phyloP scores from a whole-genome alignment of 1,284 basidiomycete species.

The Amylostereum chailletii region DNA sequence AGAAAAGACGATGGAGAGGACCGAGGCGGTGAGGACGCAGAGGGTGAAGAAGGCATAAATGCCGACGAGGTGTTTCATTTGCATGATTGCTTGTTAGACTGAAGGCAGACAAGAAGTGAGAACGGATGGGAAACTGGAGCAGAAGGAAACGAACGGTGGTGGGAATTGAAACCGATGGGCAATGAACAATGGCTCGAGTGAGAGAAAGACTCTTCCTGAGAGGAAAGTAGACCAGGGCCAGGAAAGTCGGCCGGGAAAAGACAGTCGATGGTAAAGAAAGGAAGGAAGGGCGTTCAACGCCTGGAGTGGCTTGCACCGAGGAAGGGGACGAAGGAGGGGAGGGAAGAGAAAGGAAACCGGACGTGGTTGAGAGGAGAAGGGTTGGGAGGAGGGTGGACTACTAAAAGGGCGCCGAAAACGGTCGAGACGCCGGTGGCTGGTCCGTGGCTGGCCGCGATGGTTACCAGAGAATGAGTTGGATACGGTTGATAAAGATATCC shows the following conservation, averaged over 20 bases:
- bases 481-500: too few relatives aligned
- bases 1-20: slow-evolving; percentile 55
- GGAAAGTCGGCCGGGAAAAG: not conserved
- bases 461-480: too few relatives aligned
- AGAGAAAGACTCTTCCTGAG: slow-evolving; percentile 3
- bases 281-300: slow-evolving; percentile 1
- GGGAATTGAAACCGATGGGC: slow-evolving; percentile 15
- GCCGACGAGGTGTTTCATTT: slow-evolving; percentile 59
- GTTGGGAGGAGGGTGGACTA: not conserved
- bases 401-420: too few relatives aligned
- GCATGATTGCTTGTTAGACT: slow-evolving; percentile 36
- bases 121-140: slow-evolving; percentile 21
- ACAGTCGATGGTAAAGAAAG: not conserved
- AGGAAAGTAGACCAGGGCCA: slow-evolving; percentile 1
- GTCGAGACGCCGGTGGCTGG: too few relatives aligned
- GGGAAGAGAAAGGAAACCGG: not conserved
- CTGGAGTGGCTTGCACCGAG: slow-evolving; percentile 1
- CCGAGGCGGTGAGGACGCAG: slow-evolving; percentile 60
- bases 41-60: slow-evolving; percentile 66
- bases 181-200: slow-evolving; percentile 9
- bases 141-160: slow-evolving; percentile 20
- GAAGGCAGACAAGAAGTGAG: slow-evolving; percentile 18
- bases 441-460: too few relatives aligned
- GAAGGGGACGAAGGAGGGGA: not conserved
- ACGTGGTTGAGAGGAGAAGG: not conserved